Conservation (phyloP, 2,329 filamentous ascomycete species). For the Neonectria punicea region DNA sequence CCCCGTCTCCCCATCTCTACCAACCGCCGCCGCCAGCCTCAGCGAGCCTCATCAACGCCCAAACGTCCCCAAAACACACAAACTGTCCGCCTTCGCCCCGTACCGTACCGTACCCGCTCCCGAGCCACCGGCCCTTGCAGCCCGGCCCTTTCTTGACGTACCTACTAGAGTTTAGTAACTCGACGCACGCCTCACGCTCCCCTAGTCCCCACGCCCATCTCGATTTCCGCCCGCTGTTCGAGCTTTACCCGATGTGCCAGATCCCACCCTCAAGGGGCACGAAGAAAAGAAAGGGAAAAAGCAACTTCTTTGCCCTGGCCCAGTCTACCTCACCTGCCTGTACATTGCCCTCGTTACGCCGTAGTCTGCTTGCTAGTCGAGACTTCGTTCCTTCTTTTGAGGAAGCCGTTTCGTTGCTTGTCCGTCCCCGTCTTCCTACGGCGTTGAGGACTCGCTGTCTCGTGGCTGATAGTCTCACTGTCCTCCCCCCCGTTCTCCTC, state of each 20-base stretch:
- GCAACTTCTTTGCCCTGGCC: slow-evolving; percentile 37
- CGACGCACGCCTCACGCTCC: slow-evolving; percentile 33
- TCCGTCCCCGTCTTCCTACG: slow-evolving; percentile 23
- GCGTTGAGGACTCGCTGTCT: slow-evolving; percentile 31
- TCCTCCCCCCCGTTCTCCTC: slow-evolving; percentile 6
- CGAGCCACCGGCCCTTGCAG: slow-evolving; percentile 38
- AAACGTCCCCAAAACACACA: slow-evolving; percentile 15
- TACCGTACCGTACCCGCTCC: slow-evolving; percentile 36
- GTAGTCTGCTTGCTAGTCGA: slow-evolving; percentile 38
- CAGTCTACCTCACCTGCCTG: slow-evolving; percentile 33
- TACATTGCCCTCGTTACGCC: slow-evolving; percentile 27
- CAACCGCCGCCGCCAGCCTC: slow-evolving; percentile 7
- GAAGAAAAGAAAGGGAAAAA: slow-evolving; percentile 22
- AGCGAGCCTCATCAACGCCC: slow-evolving; percentile 19
- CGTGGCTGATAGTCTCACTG: slow-evolving; percentile 34
- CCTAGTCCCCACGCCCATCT: slow-evolving; percentile 26
- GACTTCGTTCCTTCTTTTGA: slow-evolving; percentile 40
- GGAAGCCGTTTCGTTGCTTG: slow-evolving; percentile 39
- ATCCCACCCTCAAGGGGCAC: slow-evolving; percentile 41
- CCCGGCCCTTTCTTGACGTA: slow-evolving; percentile 34
- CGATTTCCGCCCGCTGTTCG: slow-evolving; percentile 26
- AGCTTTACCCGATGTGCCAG: slow-evolving; percentile 41
- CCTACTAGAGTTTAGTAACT: slow-evolving; percentile 11
- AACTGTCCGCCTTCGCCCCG: slow-evolving; percentile 24
- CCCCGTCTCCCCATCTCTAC: not conserved